phyloP scores from a whole-genome alignment of 352 stramenopile species.

The Phytophthora lateralis region DNA sequence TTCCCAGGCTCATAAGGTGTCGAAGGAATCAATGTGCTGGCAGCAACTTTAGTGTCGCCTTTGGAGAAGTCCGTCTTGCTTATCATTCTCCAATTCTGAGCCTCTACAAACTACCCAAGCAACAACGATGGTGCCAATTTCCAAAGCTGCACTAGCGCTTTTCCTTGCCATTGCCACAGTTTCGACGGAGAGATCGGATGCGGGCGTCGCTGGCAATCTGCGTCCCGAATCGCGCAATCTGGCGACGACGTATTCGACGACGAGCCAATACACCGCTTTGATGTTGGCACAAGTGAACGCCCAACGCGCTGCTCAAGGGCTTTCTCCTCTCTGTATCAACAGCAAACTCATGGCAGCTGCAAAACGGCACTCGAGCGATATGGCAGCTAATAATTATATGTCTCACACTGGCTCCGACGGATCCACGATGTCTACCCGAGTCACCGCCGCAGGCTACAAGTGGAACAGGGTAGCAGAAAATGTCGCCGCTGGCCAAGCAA shows the following conservation, averaged over 20 bases:
- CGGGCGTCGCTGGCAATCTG: slow-evolving; percentile 7
- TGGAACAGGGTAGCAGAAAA: slow-evolving; percentile 53
- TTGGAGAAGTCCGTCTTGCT: neutral
- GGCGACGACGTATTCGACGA: slow-evolving; percentile 2
- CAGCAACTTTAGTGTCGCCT: neutral
- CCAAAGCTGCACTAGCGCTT: slow-evolving; percentile 14
- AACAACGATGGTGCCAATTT: slow-evolving; percentile 18
- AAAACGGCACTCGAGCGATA: slow-evolving; percentile 32
- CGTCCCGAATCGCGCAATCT: slow-evolving; percentile 19
- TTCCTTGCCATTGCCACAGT: slow-evolving; percentile 3
- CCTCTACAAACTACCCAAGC: slow-evolving; percentile 6
- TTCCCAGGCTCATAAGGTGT: slow-evolving; percentile 6
- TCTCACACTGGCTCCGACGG: slow-evolving; percentile 47
- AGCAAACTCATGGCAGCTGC: slow-evolving; percentile 29
- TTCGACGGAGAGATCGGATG: slow-evolving; percentile 1
- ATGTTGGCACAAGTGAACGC: slow-evolving; percentile 40
- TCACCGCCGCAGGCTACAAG: slow-evolving; percentile 43
- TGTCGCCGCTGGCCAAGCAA: slow-evolving; percentile 45
- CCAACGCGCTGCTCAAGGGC: slow-evolving; percentile 38
- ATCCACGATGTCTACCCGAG: slow-evolving; percentile 39
- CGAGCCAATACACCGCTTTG: slow-evolving; percentile 11
- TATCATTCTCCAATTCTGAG: slow-evolving; percentile 21
- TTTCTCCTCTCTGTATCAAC: slow-evolving; percentile 44
- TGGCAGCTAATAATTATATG: slow-evolving; percentile 49
- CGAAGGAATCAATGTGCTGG: slow-evolving; percentile 1